Base-by-base conservation (phyloP, 2,329 filamentous ascomycete genomes). In the Penicillium janthinellum region DNA sequence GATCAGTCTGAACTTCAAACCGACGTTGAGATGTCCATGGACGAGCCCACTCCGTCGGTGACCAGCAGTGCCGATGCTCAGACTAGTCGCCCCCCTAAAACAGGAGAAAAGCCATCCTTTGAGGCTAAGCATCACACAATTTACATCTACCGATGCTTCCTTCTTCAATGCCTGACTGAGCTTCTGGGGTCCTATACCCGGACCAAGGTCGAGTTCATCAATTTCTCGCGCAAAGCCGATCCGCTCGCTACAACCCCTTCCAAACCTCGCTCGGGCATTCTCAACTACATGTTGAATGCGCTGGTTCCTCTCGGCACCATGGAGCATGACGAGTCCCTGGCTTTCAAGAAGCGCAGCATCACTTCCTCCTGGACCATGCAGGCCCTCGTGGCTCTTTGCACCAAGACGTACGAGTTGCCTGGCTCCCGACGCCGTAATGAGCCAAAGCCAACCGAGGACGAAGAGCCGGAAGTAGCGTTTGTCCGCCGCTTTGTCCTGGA, bases 191-290 rank as follows among this genome's bases (percentile, higher is more conserved):
- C 90, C 70, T 99, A 98, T 79, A 96, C 92, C 67, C 88, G 92
- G 56, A 91, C 92, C 8, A 99, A 99, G 82, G 87, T 99, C 45
- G 96, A 99, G 73, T 98, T 99, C 73, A 97, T 99, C 81, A 98
- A 97, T 75, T 99, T 97, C 79, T 98, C 96, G 66, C 89, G 94
- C 61, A 96, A 93, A 71, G 89, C 91, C 6, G 91, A 94, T 49
- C 84, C 92, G 47, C 89, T 91, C 67, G 89, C 89, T 11, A 88
- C 87, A 56, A 98, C 95, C 1, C 95, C 95, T 5, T 93, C 96
- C 15, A 98, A 98, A 76, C 95, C 95, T 57, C 88, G 95, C 42
- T 93, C 94, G 11, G 92, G 90, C 63, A 90, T 98, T 45, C 81
- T 99, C 63, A 97, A 98, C 75, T 99, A 99, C 71, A 83, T 99